Conservation (phyloP, 345 rosid species). For the Lagerstroemia speciosa region DNA sequence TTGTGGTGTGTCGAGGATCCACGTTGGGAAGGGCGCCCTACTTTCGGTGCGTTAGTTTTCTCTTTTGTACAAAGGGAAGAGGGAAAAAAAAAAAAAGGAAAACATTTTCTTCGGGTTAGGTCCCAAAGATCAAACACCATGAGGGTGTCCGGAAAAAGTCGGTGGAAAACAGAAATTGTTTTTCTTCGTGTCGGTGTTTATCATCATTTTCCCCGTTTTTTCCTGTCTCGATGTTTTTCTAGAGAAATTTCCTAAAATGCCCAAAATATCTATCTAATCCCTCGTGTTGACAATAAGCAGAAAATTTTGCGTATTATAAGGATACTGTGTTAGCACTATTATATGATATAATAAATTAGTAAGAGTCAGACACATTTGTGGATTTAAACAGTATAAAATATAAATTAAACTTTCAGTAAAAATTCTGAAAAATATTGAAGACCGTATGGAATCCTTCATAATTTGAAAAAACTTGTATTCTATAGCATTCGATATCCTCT, state of each 20-base stretch:
- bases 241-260: neutral
- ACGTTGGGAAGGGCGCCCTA: slow-evolving; percentile 4
- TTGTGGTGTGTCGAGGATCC: slow-evolving; percentile 6
- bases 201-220: neutral
- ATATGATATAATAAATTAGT: too few relatives aligned
- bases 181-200: slow-evolving; percentile 40
- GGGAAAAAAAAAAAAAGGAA: too few relatives aligned
- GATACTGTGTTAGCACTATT: too few relatives aligned
- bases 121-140: slow-evolving; percentile 23
- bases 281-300: neutral
- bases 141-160: slow-evolving; percentile 24
- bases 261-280: neutral
- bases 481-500: too few relatives aligned
- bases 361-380: too few relatives aligned
- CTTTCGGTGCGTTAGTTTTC: slow-evolving; percentile 32
- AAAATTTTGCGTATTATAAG: too few relatives aligned
- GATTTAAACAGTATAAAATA: too few relatives aligned
- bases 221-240: neutral
- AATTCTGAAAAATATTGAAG: too few relatives aligned
- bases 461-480: too few relatives aligned
- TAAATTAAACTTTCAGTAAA: too few relatives aligned
- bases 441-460: too few relatives aligned
- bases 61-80: neutral
- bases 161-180: slow-evolving; percentile 38
- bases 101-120: neutral